These are phyloP conservation scores for Exophiala phaeomuriformis DNA, from an alignment of 2,329 filamentous ascomycete species.

Conservation along the genomic window DNA sequence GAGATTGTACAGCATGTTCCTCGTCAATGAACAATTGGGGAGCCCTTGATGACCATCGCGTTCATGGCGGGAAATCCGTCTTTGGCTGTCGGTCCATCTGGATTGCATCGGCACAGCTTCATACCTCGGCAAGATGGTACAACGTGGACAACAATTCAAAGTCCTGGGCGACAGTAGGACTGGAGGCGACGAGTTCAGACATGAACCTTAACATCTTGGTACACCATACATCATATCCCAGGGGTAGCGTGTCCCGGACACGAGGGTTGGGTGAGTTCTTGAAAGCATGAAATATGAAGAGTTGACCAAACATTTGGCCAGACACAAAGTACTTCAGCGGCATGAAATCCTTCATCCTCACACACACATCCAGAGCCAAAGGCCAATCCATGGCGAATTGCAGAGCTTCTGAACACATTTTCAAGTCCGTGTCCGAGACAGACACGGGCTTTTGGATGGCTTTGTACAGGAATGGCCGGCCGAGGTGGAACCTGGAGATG, in stretches of 20 bases:
- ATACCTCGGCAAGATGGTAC: conserved; percentile 12
- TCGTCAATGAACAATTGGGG: too few species aligned
- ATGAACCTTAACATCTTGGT: conserved; percentile 37
- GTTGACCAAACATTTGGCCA: conserved; percentile 39
- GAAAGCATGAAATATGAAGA: conserved; percentile 39
- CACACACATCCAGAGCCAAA: conserved; percentile 34
- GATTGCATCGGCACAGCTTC: not conserved
- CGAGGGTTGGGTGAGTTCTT: conserved; percentile 33
- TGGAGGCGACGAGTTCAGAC: conserved; percentile 34
- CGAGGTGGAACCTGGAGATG: conserved; percentile 20
- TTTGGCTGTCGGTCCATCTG: not conserved
- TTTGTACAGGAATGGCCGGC: conserved; percentile 29
- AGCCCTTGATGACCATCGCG: too few species aligned
- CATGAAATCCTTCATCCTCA: conserved; percentile 38
- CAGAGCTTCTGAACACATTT: conserved; percentile 35
- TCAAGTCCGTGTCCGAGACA: conserved; percentile 36
- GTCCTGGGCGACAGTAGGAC: conserved; percentile 37
- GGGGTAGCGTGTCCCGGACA: conserved; percentile 33
- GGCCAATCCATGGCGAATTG: conserved; percentile 40
- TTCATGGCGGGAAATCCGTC: too few species aligned
- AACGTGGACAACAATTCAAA: conserved; percentile 31
- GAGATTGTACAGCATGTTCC: too few species aligned
- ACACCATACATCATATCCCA: conserved; percentile 37
- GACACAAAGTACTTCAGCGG: conserved; percentile 38
- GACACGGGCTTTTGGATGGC: conserved; percentile 35